Conservation (phyloP, 371 early-diverging fungal species). For the Sporodiniella umbellata region DNA sequence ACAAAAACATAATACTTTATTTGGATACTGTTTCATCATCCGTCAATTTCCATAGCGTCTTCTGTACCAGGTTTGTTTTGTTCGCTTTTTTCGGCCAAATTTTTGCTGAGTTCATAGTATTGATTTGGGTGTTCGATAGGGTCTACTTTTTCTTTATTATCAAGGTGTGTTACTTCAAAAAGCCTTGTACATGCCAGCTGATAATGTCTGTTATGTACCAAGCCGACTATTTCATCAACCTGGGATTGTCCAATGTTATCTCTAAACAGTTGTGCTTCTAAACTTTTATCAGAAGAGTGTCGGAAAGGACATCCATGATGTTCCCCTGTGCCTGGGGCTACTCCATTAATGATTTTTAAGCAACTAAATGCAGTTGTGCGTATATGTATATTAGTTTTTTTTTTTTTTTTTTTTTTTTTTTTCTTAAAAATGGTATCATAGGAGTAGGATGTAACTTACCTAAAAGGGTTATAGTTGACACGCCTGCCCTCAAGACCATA, state of each 20-base stretch:
- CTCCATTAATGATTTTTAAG: conserved; percentile 79
- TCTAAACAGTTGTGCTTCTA: conserved; percentile 53
- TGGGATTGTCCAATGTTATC: conserved; percentile 51
- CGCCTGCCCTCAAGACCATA: conserved; percentile 98
- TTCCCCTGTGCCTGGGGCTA: conserved; percentile 79
- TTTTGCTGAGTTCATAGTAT: conserved; percentile 80
- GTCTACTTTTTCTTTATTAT: conserved; percentile 43
- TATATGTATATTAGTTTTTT: too few species aligned
- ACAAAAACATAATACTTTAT: not conserved
- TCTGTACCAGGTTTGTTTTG: not conserved
- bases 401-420: too few species aligned
- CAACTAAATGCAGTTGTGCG: too few species aligned
- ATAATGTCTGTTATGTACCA: conserved; percentile 78
- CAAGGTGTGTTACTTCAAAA: conserved; percentile 72
- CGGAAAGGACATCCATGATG: conserved; percentile 97
- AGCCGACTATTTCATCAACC: conserved; percentile 61
- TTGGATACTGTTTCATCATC: not conserved
- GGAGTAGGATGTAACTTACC: conserved; percentile 39
- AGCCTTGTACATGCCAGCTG: conserved; percentile 92
- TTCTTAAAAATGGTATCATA: too few species aligned
- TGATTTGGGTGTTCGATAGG: conserved; percentile 91
- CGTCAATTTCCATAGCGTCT: conserved; percentile 17
- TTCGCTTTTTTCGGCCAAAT: conserved; percentile 3
- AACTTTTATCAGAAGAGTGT: conserved; percentile 64
- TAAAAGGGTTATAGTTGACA: conserved; percentile 87